A percentile compares a stretch with the other conserved stretches of the same genome.
phyloP scores from a whole-genome alignment of 139 green algal genomes.

The Pleodorina starrii region DNA sequence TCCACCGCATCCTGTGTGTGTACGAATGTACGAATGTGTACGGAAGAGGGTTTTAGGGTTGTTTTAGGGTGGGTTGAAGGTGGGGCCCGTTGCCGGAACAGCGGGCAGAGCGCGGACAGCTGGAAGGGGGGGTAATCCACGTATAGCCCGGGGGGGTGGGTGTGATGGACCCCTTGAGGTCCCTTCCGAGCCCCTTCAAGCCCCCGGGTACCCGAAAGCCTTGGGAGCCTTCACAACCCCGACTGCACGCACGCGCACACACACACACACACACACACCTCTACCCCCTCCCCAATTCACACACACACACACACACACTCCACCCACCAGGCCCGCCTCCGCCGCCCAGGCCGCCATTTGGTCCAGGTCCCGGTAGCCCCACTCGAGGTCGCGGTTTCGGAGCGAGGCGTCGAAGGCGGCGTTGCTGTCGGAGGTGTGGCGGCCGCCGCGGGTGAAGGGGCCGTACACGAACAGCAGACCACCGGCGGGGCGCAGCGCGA shows the following conservation, averaged over 20 bases:
- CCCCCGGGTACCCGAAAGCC: too few relatives aligned
- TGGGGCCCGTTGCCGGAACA: background rate
- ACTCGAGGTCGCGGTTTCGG: slow-evolving; percentile 54
- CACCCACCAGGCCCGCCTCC: slow-evolving; percentile 53
- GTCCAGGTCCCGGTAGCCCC: slow-evolving; percentile 74
- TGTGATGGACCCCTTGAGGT: too few relatives aligned
- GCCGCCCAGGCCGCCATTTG: slow-evolving; percentile 54
- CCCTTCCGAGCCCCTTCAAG: background rate
- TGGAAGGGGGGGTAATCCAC: background rate
- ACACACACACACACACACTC: background rate
- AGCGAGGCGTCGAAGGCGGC: slow-evolving; percentile 70
- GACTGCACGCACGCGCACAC: too few relatives aligned
- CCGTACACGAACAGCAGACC: slow-evolving; percentile 70
- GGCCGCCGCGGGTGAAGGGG: slow-evolving; percentile 65
- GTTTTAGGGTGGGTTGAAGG: too few relatives aligned
- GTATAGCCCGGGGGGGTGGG: background rate
- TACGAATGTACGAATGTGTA: too few relatives aligned
- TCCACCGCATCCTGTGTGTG: background rate
- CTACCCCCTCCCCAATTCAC: background rate
- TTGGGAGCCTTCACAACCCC: too few relatives aligned
- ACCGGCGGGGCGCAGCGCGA: background rate
- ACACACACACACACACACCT: too few relatives aligned
- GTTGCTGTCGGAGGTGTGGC: slow-evolving; percentile 66
- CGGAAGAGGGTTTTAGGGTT: too few relatives aligned
- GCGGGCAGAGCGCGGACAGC: background rate